Base-by-base conservation (phyloP, 2,329 filamentous ascomycete species). In the Ceratocystis cacaofunesta region DNA sequence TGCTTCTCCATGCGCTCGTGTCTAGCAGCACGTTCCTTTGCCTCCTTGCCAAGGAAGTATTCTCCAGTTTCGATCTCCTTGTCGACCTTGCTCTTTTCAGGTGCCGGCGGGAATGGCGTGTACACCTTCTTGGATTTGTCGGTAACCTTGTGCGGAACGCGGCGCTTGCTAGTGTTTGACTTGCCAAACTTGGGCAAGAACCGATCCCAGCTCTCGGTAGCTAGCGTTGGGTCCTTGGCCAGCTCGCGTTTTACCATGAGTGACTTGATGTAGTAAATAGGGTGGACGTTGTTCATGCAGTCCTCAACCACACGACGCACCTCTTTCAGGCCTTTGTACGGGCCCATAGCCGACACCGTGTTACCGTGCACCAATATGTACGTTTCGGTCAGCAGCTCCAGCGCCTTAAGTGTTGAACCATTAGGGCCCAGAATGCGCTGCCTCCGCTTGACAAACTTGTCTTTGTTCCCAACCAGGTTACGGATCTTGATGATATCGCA, bases 41-140 rank as follows among this genome's bases (percentile, higher is more conserved):
- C 92, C 72, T 92, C 85, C 80, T 96, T 96, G 73, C 87, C 86
- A 73, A 99, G 77, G 76, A 97, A 97, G 78, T 95, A 99, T 78
- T 97, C 92, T 77, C 94, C 92, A 71, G 85, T 92, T 80, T 99
- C 94, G 78, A 99, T 96, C 82, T 99, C 92, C 76, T 91, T 78
- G 76, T 99, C 94, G 71, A 99, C 84, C 84, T 97, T 99, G 84
- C 92, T 96, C 89, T 96, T 96, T 81, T 99, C 92, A 70, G 92
- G 91, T 55, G 91, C 84, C 5, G 94, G 94, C 61, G 94, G 94
- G 85, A 99, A 99, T 8, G 94, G 92, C 69, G 95, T 99, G 80
- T 96, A 99, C 12, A 81, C 77, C 82, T 96, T 97, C 83, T 92
- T 95, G 73, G 80, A 77, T 82, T 99, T 99, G 80, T 99, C 92